Conservation (phyloP, 192 early-diverging fungal genomes). For the Chytriomyces sp. region DNA sequence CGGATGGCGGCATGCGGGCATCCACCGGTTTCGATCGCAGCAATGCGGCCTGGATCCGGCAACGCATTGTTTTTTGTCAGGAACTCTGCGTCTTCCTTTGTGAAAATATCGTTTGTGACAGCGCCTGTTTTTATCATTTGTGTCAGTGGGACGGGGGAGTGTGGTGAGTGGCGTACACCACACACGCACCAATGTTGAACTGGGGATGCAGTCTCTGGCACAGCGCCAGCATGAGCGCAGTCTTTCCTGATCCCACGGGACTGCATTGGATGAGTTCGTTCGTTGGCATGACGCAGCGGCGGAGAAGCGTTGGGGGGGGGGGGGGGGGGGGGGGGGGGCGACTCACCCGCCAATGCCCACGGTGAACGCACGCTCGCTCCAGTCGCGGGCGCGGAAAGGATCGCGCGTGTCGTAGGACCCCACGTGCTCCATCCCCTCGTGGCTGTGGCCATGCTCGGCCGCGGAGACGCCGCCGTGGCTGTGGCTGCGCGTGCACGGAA, state of each 20-base stretch:
- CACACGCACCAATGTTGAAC: conserved; percentile 60
- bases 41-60: conserved; percentile 77
- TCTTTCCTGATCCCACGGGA: conserved; percentile 95
- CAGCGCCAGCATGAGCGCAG: conserved; percentile 87
- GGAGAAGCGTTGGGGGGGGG: background rate
- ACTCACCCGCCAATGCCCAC: conserved; percentile 89
- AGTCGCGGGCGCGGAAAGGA: conserved; percentile 74
- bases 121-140: conserved; percentile 63
- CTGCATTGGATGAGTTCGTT: too few species aligned
- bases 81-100: conserved; percentile 95
- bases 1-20: conserved; percentile 95
- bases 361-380: conserved; percentile 91
- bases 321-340: too few species aligned
- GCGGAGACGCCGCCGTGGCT: conserved; percentile 20
- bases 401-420: conserved; percentile 79
- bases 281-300: too few species aligned
- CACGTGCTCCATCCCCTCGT: conserved; percentile 87
- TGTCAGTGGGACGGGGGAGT: background rate
- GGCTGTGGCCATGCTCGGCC: conserved; percentile 85
- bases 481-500: too few species aligned
- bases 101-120: conserved; percentile 98
- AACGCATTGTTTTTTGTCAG: conserved; percentile 87
- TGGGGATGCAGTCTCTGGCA: conserved; percentile 79
- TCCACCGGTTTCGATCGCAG: conserved; percentile 94
- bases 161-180: background rate